Conservation (phyloP, 768 basidiomycete genomes). For the Obba rivulosa region DNA sequence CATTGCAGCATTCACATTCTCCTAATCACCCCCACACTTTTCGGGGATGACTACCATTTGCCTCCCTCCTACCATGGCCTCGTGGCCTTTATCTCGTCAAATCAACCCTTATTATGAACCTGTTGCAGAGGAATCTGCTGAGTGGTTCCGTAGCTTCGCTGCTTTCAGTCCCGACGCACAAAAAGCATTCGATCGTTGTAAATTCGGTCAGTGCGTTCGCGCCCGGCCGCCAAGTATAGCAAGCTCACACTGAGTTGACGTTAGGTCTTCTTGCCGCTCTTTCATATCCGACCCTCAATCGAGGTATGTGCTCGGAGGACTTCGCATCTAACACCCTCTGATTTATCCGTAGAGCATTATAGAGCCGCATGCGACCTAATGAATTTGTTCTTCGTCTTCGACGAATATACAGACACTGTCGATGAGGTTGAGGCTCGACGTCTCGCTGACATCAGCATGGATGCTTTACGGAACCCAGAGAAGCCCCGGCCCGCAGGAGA, state of each 20-base stretch:
- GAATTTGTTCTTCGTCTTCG: conserved; percentile 22
- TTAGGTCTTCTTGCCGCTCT: conserved; percentile 7
- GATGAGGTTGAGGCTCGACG: conserved; percentile 6
- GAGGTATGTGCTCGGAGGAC: conserved; percentile 3
- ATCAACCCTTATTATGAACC: conserved; percentile 24
- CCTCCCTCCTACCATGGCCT: conserved; percentile 21
- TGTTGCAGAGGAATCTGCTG: conserved; percentile 19
- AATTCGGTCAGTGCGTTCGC: conserved; percentile 14
- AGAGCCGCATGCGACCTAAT: conserved; percentile 16
- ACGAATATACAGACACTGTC: conserved; percentile 20
- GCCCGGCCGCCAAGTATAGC: no score
- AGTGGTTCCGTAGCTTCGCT: conserved; percentile 22
- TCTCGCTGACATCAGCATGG: conserved; percentile 15
- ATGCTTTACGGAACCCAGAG: conserved; percentile 19
- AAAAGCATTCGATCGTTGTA: conserved; percentile 21
- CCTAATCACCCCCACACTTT: background rate
- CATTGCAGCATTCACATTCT: no score
- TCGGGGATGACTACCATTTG: background rate
- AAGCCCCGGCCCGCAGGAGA: conserved; percentile 19
- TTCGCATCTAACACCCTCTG: background rate
- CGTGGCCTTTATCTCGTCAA: conserved; percentile 25
- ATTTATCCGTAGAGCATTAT: conserved; percentile 1
- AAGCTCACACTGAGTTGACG: background rate
- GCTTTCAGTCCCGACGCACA: conserved; percentile 21
- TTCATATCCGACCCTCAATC: conserved; percentile 5